Evolutionary conservation across 1,284 basidiomycete genomes (phyloP).

Genomic region (Bjerkandera adusta): DNA sequence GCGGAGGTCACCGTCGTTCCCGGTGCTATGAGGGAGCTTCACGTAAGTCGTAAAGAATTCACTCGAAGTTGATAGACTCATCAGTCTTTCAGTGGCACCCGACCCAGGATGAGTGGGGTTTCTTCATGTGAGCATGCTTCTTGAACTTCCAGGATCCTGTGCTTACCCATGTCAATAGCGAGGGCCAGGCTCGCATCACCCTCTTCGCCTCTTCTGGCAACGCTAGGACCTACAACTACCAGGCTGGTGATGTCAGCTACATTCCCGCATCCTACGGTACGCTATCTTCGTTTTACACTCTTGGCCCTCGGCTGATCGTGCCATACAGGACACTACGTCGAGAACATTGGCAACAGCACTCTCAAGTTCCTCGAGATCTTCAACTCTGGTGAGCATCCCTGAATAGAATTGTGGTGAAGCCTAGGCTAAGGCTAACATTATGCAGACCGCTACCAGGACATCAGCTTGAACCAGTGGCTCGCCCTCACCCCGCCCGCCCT

Average conservation of each 20-base stretch:
- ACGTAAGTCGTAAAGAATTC: slow-evolving; percentile 37
- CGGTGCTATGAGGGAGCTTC: slow-evolving; percentile 57
- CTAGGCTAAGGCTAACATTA: neutral
- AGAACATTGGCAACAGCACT: slow-evolving; percentile 64
- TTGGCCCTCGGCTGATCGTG: neutral
- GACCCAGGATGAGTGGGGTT: slow-evolving; percentile 57
- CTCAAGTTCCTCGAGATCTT: slow-evolving; percentile 63
- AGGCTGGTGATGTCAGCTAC: slow-evolving; percentile 33
- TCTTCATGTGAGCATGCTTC: slow-evolving; percentile 22
- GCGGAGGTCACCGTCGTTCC: slow-evolving; percentile 58
- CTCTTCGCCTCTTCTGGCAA: slow-evolving; percentile 61
- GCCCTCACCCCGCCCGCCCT: slow-evolving; percentile 56
- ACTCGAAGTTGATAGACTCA: slow-evolving; percentile 8
- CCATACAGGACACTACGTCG: slow-evolving; percentile 58
- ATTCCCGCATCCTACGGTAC: slow-evolving; percentile 50
- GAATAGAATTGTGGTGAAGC: neutral
- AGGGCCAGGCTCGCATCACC: slow-evolving; percentile 58
- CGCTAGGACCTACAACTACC: slow-evolving; percentile 66
- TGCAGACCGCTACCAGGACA: slow-evolving; percentile 28
- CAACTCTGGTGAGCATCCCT: slow-evolving; percentile 39
- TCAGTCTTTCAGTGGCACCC: slow-evolving; percentile 63
- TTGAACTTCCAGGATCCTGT: neutral
- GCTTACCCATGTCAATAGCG: slow-evolving; percentile 30
- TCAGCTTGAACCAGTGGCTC: slow-evolving; percentile 47
- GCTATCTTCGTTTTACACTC: slow-evolving; percentile 3